phyloP scores from a whole-genome alignment of 2,329 filamentous ascomycete species.

The Aspergillus fructus region DNA sequence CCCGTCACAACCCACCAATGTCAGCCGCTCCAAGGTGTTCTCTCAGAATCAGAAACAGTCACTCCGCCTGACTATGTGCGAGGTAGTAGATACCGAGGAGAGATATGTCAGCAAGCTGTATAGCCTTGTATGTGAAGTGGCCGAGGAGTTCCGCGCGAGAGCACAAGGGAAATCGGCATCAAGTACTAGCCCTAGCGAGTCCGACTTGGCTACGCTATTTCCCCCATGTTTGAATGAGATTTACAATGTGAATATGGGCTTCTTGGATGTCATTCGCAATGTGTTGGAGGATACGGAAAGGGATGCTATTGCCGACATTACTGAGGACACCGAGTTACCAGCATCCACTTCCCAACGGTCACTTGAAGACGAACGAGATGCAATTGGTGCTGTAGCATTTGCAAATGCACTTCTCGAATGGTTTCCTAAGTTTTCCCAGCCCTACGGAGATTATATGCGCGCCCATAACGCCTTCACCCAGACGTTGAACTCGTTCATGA shows the following conservation, averaged over 20 bases:
- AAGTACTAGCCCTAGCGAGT: constrained; percentile 69
- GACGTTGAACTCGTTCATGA: constrained; percentile 74
- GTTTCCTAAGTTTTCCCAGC: constrained; percentile 89
- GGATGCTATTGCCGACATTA: constrained; percentile 73
- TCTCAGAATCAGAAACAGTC: constrained; percentile 78
- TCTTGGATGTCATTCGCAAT: constrained; percentile 72
- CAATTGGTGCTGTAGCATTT: constrained; percentile 74
- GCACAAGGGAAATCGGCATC: constrained; percentile 58
- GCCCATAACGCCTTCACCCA: constrained; percentile 85
- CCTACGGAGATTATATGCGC: constrained; percentile 90
- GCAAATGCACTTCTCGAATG: constrained; percentile 81
- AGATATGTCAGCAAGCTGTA: constrained; percentile 87
- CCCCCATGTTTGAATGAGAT: constrained; percentile 79
- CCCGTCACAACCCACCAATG: constrained; percentile 78
- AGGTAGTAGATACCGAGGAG: constrained; percentile 90
- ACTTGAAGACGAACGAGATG: constrained; percentile 57
- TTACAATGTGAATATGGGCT: constrained; percentile 75
- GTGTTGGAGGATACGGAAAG: constrained; percentile 83
- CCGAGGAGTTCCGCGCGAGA: constrained; percentile 73
- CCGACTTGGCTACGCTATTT: constrained; percentile 75
- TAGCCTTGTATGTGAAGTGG: constrained; percentile 77
- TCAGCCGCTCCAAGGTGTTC: constrained; percentile 77
- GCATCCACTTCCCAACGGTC: constrained; percentile 46
- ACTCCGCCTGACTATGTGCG: constrained; percentile 81
- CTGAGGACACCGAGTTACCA: constrained; percentile 54